Conservation (phyloP, 495 filamentous ascomycete species). For the Aspergillus bertholletiae region DNA sequence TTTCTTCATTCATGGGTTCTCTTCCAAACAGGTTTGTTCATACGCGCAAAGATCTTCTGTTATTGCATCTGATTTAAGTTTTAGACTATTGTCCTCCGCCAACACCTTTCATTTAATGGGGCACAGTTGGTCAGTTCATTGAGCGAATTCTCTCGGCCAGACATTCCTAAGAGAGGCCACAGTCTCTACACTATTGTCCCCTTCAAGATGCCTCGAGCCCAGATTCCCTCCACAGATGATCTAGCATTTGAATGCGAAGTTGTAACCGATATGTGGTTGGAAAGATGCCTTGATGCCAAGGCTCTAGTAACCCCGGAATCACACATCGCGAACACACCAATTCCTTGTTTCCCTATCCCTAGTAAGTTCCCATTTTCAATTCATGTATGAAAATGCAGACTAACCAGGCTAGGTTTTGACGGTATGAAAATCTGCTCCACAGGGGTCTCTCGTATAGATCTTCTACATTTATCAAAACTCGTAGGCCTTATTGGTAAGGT, state of each 20-base stretch:
- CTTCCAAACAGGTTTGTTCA: slow-evolving; percentile 44
- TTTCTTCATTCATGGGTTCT: slow-evolving; percentile 69
- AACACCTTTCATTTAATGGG: slow-evolving; percentile 52
- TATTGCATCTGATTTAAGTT: slow-evolving; percentile 15
- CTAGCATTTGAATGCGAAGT: slow-evolving; percentile 44
- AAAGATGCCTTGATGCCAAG: slow-evolving; percentile 77
- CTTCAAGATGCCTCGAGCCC: slow-evolving; percentile 38
- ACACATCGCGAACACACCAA: slow-evolving; percentile 71
- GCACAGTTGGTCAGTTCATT: slow-evolving; percentile 44
- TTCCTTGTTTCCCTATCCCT: slow-evolving; percentile 63
- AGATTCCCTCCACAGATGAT: slow-evolving; percentile 39
- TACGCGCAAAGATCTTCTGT: background rate
- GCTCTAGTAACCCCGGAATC: slow-evolving; percentile 63
- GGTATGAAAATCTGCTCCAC: slow-evolving; percentile 72
- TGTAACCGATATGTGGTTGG: slow-evolving; percentile 91
- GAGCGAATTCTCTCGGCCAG: slow-evolving; percentile 34
- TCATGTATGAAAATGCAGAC: background rate
- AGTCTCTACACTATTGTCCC: slow-evolving; percentile 54
- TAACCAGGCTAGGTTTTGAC: slow-evolving; percentile 51
- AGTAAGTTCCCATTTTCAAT: slow-evolving; percentile 36
- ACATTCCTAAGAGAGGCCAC: slow-evolving; percentile 38
- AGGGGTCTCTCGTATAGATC: slow-evolving; percentile 77
- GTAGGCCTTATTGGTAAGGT: slow-evolving; percentile 65
- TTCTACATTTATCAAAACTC: slow-evolving; percentile 76
- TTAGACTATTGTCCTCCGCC: slow-evolving; percentile 43